Evolutionary conservation across 202 grass and related monocot genomes (phyloP).

Genomic region (Zoysia matrella): DNA sequence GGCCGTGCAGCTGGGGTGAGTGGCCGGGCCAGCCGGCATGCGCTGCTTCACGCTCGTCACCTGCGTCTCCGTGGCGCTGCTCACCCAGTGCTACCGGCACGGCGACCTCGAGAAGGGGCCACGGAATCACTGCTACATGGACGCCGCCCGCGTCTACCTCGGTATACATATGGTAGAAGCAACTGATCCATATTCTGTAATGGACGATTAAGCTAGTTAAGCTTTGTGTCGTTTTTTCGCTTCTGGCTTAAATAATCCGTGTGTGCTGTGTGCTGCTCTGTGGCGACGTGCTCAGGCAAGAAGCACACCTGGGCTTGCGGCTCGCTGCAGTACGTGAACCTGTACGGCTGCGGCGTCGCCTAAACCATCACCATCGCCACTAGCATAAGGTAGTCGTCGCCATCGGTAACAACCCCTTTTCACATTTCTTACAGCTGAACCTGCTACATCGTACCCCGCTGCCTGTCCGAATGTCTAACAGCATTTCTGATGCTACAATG

Average conservation of each 20-base stretch:
- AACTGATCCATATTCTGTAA: too few species aligned
- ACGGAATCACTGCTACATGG: conserved; percentile 69
- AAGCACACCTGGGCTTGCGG: conserved; percentile 62
- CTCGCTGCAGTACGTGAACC: conserved; percentile 58
- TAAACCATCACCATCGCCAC: conserved; percentile 71
- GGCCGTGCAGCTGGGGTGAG: too few species aligned
- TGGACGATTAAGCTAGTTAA: neutral
- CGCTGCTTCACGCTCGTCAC: conserved; percentile 72
- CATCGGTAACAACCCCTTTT: neutral
- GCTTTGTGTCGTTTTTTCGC: neutral
- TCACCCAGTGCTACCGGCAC: conserved; percentile 80
- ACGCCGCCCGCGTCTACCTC: conserved; percentile 72
- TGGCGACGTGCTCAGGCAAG: conserved; percentile 59
- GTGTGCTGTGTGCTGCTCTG: neutral
- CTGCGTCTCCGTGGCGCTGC: conserved; percentile 64
- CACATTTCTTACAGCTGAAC: neutral
- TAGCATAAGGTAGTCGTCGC: conserved; percentile 61
- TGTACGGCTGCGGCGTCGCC: conserved; percentile 62
- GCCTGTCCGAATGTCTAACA: neutral
- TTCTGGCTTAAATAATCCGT: neutral
- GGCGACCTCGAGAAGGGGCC: conserved; percentile 46
- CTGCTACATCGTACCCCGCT: neutral
- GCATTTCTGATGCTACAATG: neutral
- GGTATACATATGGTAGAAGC: conserved; percentile 24
- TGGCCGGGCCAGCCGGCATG: conserved; percentile 53